phyloP scores from a whole-genome alignment of 2,329 filamentous ascomycete species.

The Ascochyta viciae-villosae region DNA sequence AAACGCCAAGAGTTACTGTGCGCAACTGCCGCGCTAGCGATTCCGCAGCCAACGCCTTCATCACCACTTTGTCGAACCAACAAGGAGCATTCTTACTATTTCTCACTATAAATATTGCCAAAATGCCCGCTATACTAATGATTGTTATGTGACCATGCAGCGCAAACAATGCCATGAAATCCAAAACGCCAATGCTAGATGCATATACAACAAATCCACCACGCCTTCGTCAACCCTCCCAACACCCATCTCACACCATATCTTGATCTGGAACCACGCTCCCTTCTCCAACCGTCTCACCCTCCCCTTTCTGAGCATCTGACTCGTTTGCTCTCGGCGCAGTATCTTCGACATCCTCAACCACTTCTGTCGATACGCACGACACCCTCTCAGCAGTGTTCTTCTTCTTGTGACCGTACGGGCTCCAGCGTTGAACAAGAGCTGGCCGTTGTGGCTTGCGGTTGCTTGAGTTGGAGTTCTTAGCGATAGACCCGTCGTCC shows the following conservation, averaged over 20 bases:
- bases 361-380: constrained; percentile 34
- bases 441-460: constrained; percentile 37
- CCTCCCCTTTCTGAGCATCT: neutral
- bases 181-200: constrained; percentile 28
- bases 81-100: neutral
- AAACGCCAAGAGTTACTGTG: constrained; percentile 20
- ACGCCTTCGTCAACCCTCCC: neutral
- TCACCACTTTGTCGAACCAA: neutral
- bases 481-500: constrained; percentile 48
- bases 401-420: constrained; percentile 43
- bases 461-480: constrained; percentile 44
- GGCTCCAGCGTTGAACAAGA: constrained; percentile 41
- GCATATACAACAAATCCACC: constrained; percentile 15
- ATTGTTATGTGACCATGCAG: neutral
- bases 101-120: neutral
- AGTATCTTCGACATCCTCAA: constrained; percentile 20
- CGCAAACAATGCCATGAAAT: constrained; percentile 20
- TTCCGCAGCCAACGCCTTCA: neutral
- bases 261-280: constrained; percentile 27
- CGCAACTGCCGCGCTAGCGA: constrained; percentile 21
- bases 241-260: constrained; percentile 8
- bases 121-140: constrained; percentile 10
- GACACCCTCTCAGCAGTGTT: constrained; percentile 25
- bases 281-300: constrained; percentile 2
- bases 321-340: constrained; percentile 13